Base-by-base conservation (phyloP, 2,329 filamentous ascomycete species). In the Fusarium kyushuense region DNA sequence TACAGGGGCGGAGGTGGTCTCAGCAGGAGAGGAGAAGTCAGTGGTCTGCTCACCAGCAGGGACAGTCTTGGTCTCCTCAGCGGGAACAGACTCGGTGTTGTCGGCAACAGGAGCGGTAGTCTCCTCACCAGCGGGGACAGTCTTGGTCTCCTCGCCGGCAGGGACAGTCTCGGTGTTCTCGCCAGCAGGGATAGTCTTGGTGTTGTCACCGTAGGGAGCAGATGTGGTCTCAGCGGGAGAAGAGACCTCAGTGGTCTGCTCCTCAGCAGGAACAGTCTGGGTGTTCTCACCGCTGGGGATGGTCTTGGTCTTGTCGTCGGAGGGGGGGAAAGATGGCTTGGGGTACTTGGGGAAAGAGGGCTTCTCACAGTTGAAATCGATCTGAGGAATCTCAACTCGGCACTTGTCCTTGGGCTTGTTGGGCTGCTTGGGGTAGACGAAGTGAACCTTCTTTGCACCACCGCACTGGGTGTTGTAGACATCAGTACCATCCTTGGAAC, bases 401-500 rank as follows among this genome's bases (percentile, higher is more conserved):
- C 92, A 96, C 73, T 80, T 81, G 48, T 84, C 80, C 77, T 88
- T 84, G 58, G 62, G 77, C 75, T 85, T 84, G 66, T 84, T 78
- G 33, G 65, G 65, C 76, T 90, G 87, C 60, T 87, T 79, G 68
- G 87, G 85, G 79, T 84, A 88, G 77, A 89, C 81, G 77, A 97
- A 89, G 55, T 87, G 89, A 65, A 97, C 93, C 59, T 88, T 89
- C 77, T 86, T 93, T 69, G 95, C 94, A 80, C 94, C 94, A 87
- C 94, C 95, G 78, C 95, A 98, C 85, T 97, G 93, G 64, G 84
- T 88, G 87, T 97, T 97, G 81, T 88, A 82, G 74, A 97, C 84
- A 46, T 86, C 87, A 60, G 88, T 90, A 74, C 92, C 92, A 17
- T 84, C 82, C 56, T 85, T 82, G 68, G 84, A 87, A 87, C 93